Evolutionary conservation across 2,329 filamentous ascomycete genomes (phyloP).

Genomic region (Drechslera avenae): DNA sequence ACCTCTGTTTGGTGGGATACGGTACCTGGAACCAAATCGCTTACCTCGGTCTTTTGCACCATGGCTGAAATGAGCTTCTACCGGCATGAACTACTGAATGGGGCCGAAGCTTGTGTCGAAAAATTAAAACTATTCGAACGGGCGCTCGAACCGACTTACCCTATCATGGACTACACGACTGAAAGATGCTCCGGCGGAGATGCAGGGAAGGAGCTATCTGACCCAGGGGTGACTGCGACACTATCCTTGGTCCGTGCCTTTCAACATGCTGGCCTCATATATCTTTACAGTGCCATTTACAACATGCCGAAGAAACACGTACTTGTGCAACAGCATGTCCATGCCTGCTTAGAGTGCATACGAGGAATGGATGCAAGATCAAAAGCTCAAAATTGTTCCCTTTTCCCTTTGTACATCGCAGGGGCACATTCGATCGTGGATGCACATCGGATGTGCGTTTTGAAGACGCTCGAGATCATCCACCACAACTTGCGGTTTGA

Average conservation of each 20-base stretch:
- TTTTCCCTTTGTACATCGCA: slow-evolving; percentile 23
- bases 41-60: slow-evolving; percentile 5
- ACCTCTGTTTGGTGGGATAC: slow-evolving; percentile 20
- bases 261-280: slow-evolving; percentile 22
- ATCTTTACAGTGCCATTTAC: slow-evolving; percentile 21
- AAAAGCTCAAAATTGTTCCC: slow-evolving; percentile 17
- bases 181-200: background rate
- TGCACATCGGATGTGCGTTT: slow-evolving; percentile 5
- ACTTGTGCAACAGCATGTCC: slow-evolving; percentile 22
- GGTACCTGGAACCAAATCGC: slow-evolving; percentile 3
- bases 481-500: slow-evolving; percentile 18
- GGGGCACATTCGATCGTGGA: slow-evolving; percentile 15
- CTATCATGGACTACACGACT: background rate
- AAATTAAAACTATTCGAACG: slow-evolving; percentile 7
- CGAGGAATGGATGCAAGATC: slow-evolving; percentile 15
- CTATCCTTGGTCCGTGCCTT: slow-evolving; percentile 15
- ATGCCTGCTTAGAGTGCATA: slow-evolving; percentile 19
- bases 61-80: slow-evolving; percentile 15
- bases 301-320: slow-evolving; percentile 13
- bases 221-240: slow-evolving; percentile 2
- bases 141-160: slow-evolving; percentile 8
- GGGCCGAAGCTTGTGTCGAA: background rate
- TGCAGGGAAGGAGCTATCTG: background rate
- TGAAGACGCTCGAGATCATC: slow-evolving; percentile 11
- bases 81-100: slow-evolving; percentile 3